Conservation (phyloP, 2,329 filamentous ascomycete species). For the Onygenales sp. region DNA sequence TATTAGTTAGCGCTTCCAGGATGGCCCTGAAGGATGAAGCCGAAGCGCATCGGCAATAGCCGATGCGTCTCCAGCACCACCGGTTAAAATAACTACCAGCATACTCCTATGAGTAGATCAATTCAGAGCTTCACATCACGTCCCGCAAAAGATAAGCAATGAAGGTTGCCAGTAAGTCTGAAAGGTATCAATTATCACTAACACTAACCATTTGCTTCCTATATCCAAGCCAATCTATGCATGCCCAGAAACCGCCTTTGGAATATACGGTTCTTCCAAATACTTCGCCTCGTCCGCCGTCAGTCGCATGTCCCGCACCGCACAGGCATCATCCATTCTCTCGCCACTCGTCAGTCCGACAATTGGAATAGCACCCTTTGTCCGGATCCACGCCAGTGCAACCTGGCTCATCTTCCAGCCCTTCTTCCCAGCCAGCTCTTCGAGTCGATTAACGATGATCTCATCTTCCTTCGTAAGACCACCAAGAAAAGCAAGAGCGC, state of each 20-base stretch:
- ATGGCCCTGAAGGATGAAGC: too few species aligned
- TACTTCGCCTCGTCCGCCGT: constrained; percentile 42
- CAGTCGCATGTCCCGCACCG: constrained; percentile 34
- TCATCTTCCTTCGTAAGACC: constrained; percentile 25
- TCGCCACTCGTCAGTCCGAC: constrained; percentile 41
- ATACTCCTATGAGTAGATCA: too few species aligned
- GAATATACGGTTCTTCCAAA: constrained; percentile 40
- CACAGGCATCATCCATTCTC: constrained; percentile 41
- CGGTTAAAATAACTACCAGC: too few species aligned
- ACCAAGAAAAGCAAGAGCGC: not conserved
- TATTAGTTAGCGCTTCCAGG: too few species aligned
- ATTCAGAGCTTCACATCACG: too few species aligned
- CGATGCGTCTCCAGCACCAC: too few species aligned
- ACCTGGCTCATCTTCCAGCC: constrained; percentile 27
- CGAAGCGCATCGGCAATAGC: too few species aligned
- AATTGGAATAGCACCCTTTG: constrained; percentile 38
- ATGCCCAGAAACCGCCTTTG: constrained; percentile 24
- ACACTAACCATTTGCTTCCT: too few species aligned
- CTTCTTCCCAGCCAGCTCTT: constrained; percentile 38
- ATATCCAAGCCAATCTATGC: constrained; percentile 7
- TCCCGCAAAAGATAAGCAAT: too few species aligned
- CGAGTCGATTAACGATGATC: constrained; percentile 35
- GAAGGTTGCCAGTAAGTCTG: too few species aligned
- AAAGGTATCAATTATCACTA: too few species aligned
- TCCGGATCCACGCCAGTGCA: constrained; percentile 33